Evolutionary conservation across 768 basidiomycete species (phyloP).

Genomic region (Phylloporus arenicola): DNA sequence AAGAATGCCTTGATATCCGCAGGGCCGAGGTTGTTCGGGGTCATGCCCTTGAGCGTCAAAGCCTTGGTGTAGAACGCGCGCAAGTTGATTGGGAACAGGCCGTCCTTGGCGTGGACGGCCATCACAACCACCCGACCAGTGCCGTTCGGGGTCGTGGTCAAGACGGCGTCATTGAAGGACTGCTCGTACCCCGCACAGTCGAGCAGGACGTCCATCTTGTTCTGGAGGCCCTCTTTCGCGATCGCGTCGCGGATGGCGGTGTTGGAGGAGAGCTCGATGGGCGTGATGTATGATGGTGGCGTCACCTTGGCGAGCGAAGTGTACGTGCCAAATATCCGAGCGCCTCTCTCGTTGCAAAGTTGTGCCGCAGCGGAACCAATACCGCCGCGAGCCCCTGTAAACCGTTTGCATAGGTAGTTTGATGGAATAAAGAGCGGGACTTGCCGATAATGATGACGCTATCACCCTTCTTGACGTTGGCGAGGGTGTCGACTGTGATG

Average conservation of each 20-base stretch:
- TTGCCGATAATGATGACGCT: constrained; percentile 31
- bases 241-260: constrained; percentile 30
- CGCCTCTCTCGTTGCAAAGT: constrained; percentile 28
- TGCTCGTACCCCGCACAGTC: constrained; percentile 32
- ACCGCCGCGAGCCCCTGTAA: constrained; percentile 30
- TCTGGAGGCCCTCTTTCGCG: constrained; percentile 18
- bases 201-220: constrained; percentile 30
- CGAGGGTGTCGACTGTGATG: constrained; percentile 34
- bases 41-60: constrained; percentile 29
- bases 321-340: constrained; percentile 32
- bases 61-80: constrained; percentile 29
- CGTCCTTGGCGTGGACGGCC: constrained; percentile 32
- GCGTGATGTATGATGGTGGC: constrained; percentile 26
- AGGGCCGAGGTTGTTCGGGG: constrained; percentile 21
- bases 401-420: neutral
- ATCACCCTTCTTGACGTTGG: constrained; percentile 28
- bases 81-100: constrained; percentile 26
- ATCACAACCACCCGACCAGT: constrained; percentile 32
- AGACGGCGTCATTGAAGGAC: constrained; percentile 31
- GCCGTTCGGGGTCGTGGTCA: constrained; percentile 29
- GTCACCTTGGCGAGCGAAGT: constrained; percentile 23
- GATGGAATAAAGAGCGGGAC: neutral
- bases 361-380: constrained; percentile 33
- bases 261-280: constrained; percentile 28
- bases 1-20: constrained; percentile 25